phyloP scores from a whole-genome alignment of 2,329 filamentous ascomycete species.

The Diaporthe citri region DNA sequence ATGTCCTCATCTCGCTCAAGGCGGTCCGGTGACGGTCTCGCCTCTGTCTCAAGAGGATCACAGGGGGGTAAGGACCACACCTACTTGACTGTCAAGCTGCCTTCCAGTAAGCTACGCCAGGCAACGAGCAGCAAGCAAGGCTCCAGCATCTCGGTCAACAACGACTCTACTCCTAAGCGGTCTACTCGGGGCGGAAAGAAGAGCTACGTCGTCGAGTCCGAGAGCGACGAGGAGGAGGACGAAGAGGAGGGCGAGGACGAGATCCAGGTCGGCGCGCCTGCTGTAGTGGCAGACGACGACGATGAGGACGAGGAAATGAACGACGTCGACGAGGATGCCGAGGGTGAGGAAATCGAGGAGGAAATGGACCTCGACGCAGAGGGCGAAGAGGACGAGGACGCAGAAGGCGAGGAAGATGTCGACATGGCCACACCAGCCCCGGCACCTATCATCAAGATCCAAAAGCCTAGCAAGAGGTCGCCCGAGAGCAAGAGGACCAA shows the following conservation, averaged over 20 bases:
- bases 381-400: conserved; percentile 58
- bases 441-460: conserved; percentile 63
- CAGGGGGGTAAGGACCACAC: conserved; percentile 59
- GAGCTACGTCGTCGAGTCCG: conserved; percentile 71
- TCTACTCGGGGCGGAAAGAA: conserved; percentile 67
- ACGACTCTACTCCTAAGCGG: conserved; percentile 63
- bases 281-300: conserved; percentile 47
- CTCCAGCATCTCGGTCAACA: conserved; percentile 46
- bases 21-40: conserved; percentile 59
- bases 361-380: conserved; percentile 61
- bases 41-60: conserved; percentile 58
- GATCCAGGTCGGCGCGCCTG: conserved; percentile 47
- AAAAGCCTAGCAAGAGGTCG: conserved; percentile 54
- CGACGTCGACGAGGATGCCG: conserved; percentile 56
- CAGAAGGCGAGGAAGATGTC: conserved; percentile 65
- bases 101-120: conserved; percentile 65
- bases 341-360: conserved; percentile 52
- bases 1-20: conserved; percentile 65
- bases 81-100: conserved; percentile 65
- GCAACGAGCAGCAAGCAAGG: conserved; percentile 57
- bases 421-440: conserved; percentile 52
- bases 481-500: conserved; percentile 51
- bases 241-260: conserved; percentile 46
- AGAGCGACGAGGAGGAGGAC: conserved; percentile 44
- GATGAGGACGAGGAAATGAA: conserved; percentile 57